Evolutionary conservation across 2,329 filamentous ascomycete genomes (phyloP).

Genomic region (Clarireedia hainanense): DNA sequence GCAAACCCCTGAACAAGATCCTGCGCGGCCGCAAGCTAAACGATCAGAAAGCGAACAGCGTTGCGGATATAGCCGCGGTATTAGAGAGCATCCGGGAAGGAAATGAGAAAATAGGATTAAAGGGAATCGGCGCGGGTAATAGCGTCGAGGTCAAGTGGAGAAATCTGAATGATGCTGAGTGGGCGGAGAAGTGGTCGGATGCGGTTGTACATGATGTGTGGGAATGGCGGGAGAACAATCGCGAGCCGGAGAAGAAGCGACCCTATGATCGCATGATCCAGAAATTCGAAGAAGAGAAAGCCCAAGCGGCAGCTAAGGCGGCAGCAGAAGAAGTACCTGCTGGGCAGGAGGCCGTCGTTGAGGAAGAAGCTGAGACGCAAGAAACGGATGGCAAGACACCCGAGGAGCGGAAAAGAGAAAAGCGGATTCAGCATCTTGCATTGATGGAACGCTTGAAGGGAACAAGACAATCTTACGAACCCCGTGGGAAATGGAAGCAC

Average conservation of each 20-base stretch:
- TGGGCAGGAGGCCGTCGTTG: background rate
- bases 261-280: background rate
- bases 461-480: background rate
- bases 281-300: background rate
- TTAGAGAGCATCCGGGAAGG: constrained; percentile 3
- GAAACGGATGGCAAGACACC: background rate
- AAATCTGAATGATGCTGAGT: constrained; percentile 31
- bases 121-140: background rate
- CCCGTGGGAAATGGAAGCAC: background rate
- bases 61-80: constrained; percentile 54
- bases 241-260: background rate
- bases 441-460: background rate
- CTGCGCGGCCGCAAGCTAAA: constrained; percentile 47
- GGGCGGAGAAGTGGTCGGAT: constrained; percentile 30
- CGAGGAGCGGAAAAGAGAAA: background rate
- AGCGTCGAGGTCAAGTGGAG: constrained; percentile 29
- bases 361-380: background rate
- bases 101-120: constrained; percentile 7
- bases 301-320: background rate
- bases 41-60: constrained; percentile 51
- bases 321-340: background rate
- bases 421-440: background rate
- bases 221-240: background rate
- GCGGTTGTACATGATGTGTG: constrained; percentile 27
- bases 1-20: constrained; percentile 8